Percentiles rank a stretch among this genome's conserved stretches.
Evolutionary conservation across 805 yeast genomes (phyloP).

Genomic region (Candida montana): DNA sequence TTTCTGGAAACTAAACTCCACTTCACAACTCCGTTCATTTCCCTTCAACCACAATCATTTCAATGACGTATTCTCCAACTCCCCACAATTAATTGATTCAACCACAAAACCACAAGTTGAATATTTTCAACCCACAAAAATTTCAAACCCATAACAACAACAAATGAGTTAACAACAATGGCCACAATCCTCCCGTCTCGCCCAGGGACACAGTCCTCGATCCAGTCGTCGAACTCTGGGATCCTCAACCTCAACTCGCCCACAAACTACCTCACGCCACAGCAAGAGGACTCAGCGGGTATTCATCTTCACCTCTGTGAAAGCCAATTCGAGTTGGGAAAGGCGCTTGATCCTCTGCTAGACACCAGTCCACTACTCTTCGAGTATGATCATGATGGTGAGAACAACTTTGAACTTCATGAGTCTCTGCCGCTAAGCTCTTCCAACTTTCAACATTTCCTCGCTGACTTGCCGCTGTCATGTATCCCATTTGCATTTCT

Average conservation of each 20-base stretch:
- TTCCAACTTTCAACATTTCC: not conserved
- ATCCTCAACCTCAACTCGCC: conserved; percentile 1
- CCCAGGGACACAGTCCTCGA: conserved; percentile 12
- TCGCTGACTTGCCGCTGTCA: conserved; percentile 10
- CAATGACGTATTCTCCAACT: no score
- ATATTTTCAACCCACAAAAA: no score
- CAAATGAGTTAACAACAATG: not conserved
- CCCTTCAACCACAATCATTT: no score
- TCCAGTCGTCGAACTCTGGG: conserved; percentile 14
- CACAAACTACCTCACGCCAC: not conserved
- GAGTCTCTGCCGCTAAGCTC: not conserved
- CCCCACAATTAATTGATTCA: no score
- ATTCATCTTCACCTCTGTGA: no score
- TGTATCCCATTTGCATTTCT: conserved; percentile 9
- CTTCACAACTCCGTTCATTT: no score
- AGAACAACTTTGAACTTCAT: not conserved
- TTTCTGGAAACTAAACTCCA: no score
- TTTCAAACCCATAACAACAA: not conserved
- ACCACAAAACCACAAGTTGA: no score
- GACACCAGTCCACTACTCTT: no score
- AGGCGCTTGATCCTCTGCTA: no score
- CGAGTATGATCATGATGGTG: no score
- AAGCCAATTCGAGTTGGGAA: no score
- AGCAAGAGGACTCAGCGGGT: not conserved
- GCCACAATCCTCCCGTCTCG: conserved; percentile 2